phyloP scores from a whole-genome alignment of 495 filamentous ascomycete species.

The Aspergillus ostianus region DNA sequence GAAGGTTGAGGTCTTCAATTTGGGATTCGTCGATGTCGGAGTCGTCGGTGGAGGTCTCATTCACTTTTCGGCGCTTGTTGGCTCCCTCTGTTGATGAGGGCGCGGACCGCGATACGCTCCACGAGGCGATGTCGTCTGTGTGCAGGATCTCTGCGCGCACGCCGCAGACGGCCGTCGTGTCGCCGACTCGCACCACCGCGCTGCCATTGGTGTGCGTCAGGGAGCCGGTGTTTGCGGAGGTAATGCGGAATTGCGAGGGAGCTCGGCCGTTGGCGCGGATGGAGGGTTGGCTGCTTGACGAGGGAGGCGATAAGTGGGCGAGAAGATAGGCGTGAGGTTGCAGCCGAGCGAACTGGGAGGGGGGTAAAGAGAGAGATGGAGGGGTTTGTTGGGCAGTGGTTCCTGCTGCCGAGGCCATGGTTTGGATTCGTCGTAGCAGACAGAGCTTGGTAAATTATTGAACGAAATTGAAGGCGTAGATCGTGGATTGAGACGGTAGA shows the following conservation, averaged over 20 bases:
- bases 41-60: conserved; percentile 22
- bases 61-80: conserved; percentile 34
- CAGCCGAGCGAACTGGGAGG: conserved; percentile 82
- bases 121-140: conserved; percentile 65
- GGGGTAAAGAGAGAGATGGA: conserved; percentile 66
- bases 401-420: conserved; percentile 26
- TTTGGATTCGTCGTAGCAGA: background rate
- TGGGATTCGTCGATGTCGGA: conserved; percentile 46
- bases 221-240: conserved; percentile 71
- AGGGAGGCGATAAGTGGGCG: conserved; percentile 70
- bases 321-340: conserved; percentile 86
- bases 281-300: conserved; percentile 51
- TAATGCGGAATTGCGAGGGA: conserved; percentile 64
- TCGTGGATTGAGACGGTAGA: background rate
- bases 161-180: conserved; percentile 90
- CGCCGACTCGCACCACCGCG: conserved; percentile 80
- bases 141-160: conserved; percentile 82
- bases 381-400: conserved; percentile 24
- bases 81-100: conserved; percentile 20
- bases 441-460: too few relatives aligned
- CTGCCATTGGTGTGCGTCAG: conserved; percentile 86
- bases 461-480: background rate
- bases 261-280: conserved; percentile 76
- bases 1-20: conserved; percentile 60
- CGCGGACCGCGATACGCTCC: conserved; percentile 43